Base-by-base conservation (phyloP, 495 filamentous ascomycete species). In the Penicillium chermesinum region DNA sequence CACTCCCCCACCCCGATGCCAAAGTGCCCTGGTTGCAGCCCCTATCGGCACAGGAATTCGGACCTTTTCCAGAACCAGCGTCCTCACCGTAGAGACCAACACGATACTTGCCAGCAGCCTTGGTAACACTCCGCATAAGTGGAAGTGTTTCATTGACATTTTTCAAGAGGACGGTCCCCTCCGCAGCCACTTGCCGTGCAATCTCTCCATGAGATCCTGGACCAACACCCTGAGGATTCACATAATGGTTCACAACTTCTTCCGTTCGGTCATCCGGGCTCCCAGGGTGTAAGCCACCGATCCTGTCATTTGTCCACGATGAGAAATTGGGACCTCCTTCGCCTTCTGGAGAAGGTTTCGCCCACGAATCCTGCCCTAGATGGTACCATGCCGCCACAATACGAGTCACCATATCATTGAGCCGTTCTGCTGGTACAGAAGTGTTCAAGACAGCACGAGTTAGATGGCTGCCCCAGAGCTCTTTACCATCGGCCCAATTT, bases 351-450 rank as follows among this genome's bases (percentile, higher is more conserved):
- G 66, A 57, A 2, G 78, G 73, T 39, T 71, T 77, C 13, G 70
- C 71, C 65, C 78, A 75, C 41, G 85, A 72, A 57, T 95, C 89
- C 65, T 96, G 91, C 4, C 86, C 82, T 22, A 95, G 66, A 59
- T 94, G 88, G 62, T 94, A 96, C 88, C 89, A 96, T 0, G 90
- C 76, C 0, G 91, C 91, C 2, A 96, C 89, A 51, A 96, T 84
- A 17, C 91, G 81, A 1, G 87, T 88, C 2, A 82, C 89, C 93
- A 98, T 96, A 62, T 98, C 93, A 62, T 96, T 87, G 30, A 98
- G 55, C 27, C 93, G 76, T 16, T 85, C 81, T 40, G 95, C 73
- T 0, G 93, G 90, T 0, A 98, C 73, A 17, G 87, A 88, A 14
- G 81, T 81, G 59, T 96, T 98, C 25, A 96, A 69, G 0, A 88